phyloP scores from a whole-genome alignment of 345 rosid species.

The Rhodamnia rubescens region DNA sequence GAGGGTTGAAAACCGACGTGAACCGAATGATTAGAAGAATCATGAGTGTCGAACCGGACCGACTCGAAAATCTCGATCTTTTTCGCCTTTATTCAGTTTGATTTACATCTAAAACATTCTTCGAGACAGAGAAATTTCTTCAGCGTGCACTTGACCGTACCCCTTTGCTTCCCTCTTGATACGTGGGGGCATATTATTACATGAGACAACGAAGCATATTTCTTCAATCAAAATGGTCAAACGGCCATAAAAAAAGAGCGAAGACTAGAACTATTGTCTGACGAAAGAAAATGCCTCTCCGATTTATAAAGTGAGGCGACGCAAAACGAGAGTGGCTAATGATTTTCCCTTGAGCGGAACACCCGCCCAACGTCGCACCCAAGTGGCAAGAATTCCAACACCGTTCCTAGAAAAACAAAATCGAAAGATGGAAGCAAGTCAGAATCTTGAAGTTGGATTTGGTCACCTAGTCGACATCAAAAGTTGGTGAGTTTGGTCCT shows the following conservation, averaged over 20 bases:
- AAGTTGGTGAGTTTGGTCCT: not conserved
- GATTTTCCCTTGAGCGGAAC: rapidly evolving
- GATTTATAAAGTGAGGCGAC: not conserved
- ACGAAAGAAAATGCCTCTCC: not conserved
- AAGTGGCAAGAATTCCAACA: too few species aligned
- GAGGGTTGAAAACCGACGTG: not conserved
- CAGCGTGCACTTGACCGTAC: not conserved
- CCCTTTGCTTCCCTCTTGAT: not conserved
- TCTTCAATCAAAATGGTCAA: not conserved
- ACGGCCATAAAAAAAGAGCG: not conserved
- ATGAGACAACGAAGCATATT: not conserved
- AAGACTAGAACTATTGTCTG: not conserved
- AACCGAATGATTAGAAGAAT: not conserved
- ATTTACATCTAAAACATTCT: not conserved
- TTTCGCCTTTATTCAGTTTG: not conserved
- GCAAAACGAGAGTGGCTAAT: not conserved
- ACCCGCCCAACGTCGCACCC: not conserved
- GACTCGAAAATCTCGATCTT: not conserved
- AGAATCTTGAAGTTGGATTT: not conserved
- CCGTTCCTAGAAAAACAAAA: too few species aligned
- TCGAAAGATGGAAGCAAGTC: not conserved
- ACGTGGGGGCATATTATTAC: not conserved
- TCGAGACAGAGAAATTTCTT: not conserved
- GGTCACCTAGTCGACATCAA: not conserved
- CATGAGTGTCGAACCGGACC: not conserved